A percentile compares a stretch with the other conserved stretches of the same genome.
Evolutionary conservation across 306 rosid species (phyloP).

Genomic region (cucumber (Cucumis sativus)): DNA sequence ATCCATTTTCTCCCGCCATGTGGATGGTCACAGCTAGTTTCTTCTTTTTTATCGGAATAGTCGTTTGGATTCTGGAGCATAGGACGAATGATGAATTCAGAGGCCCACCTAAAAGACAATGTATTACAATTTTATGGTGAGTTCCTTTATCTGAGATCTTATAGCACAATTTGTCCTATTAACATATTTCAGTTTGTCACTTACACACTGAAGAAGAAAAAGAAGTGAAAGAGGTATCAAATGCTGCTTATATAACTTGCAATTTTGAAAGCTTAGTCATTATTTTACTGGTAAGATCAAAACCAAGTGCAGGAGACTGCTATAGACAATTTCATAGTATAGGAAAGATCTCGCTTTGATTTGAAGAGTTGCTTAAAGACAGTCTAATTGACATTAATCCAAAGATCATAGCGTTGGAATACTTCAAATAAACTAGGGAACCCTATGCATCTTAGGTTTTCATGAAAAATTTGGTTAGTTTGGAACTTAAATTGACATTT

Average conservation of each 20-base stretch:
- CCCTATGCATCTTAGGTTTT: not conserved
- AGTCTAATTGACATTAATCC: not conserved
- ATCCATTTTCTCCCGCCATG: constrained; percentile 69
- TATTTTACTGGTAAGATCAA: not conserved
- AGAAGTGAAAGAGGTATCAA: not conserved
- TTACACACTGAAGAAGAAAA: not conserved
- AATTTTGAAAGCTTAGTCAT: not conserved
- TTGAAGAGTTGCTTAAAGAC: not conserved
- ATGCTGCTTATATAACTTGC: not conserved
- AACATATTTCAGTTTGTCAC: not conserved
- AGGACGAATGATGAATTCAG: constrained; percentile 84
- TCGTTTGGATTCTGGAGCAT: constrained; percentile 91
- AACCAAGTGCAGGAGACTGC: not conserved
- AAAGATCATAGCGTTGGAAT: not conserved
- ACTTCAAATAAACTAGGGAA: not conserved
- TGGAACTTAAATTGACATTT: not conserved
- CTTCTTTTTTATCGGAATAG: constrained; percentile 68
- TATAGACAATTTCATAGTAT: not conserved
- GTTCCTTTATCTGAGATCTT: constrained; percentile 22
- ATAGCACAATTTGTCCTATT: not conserved
- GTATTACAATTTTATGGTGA: constrained; percentile 83
- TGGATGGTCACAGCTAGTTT: constrained; percentile 63
- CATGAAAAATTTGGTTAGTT: not conserved
- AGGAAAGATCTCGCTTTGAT: not conserved
- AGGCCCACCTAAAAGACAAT: constrained; percentile 72